Evolutionary conservation across 2,329 filamentous ascomycete species (phyloP).

Genomic region (Conoideocrella luteorostrata): DNA sequence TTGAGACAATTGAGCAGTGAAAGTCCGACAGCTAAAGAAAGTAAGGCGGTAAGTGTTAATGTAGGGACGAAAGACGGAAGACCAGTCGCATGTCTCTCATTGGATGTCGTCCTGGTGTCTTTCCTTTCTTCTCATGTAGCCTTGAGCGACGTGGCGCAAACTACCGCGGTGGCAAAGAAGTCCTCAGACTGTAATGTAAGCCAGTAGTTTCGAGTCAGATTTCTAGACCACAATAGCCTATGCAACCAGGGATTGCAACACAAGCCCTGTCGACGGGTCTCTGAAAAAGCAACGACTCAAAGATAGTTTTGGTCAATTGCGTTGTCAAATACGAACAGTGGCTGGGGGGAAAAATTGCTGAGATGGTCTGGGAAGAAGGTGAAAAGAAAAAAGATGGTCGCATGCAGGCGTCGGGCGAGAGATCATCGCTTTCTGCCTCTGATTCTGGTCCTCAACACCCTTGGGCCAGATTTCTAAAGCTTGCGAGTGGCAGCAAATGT

Average conservation of each 20-base stretch:
- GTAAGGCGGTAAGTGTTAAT: not conserved
- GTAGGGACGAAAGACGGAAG: not conserved
- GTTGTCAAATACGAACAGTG: not conserved
- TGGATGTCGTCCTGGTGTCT: constrained; percentile 2
- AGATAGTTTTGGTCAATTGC: not conserved
- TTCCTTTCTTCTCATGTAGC: constrained; percentile 8
- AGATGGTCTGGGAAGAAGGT: too few species aligned
- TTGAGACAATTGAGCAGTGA: not conserved
- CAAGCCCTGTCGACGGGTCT: not conserved
- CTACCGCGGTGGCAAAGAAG: constrained; percentile 9
- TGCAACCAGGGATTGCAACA: not conserved
- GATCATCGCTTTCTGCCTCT: constrained; percentile 3
- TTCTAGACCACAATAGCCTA: not conserved
- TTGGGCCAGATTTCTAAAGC: constrained; percentile 8
- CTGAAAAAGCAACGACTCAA: not conserved
- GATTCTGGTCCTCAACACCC: constrained; percentile 9
- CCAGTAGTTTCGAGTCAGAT: too few species aligned
- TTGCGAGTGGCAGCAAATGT: constrained; percentile 10
- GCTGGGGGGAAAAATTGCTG: too few species aligned
- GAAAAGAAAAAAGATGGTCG: not conserved
- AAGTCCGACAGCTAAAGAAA: not conserved
- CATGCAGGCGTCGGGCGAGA: not conserved
- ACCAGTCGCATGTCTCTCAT: constrained; percentile 8
- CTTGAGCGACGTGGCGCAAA: constrained; percentile 6
- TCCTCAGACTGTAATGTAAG: constrained; percentile 1